phyloP scores from a whole-genome alignment of 108 stramenopile genomes.

The Nitzschia putrida region DNA sequence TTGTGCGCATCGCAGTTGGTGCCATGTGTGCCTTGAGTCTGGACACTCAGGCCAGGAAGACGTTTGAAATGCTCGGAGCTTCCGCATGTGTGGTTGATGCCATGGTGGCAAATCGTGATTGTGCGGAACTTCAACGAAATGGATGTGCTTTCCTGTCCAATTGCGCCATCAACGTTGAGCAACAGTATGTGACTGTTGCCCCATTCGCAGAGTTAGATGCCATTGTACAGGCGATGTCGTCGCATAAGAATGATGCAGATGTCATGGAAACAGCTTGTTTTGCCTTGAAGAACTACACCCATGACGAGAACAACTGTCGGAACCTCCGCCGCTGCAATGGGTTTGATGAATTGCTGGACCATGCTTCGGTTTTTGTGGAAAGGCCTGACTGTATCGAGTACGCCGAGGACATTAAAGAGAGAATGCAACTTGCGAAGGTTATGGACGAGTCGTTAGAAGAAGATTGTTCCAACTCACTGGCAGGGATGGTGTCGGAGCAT shows the following conservation, averaged over 20 bases:
- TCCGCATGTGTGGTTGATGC: slow-evolving; percentile 15
- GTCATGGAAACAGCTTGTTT: slow-evolving; percentile 41
- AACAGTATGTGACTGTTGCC: slow-evolving; percentile 35
- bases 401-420: slow-evolving; percentile 26
- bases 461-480: not conserved
- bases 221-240: slow-evolving; percentile 24
- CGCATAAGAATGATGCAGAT: slow-evolving; percentile 23
- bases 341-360: slow-evolving; percentile 17
- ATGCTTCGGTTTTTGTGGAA: slow-evolving; percentile 14
- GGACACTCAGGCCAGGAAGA: slow-evolving; percentile 16
- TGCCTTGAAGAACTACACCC: slow-evolving; percentile 49
- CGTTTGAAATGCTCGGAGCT: slow-evolving; percentile 5
- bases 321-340: slow-evolving; percentile 21
- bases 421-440: slow-evolving; percentile 22
- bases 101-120: slow-evolving; percentile 32
- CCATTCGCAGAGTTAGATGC: slow-evolving; percentile 19
- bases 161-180: slow-evolving; percentile 34
- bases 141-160: slow-evolving; percentile 45
- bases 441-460: slow-evolving; percentile 40
- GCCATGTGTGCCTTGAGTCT: slow-evolving; percentile 26
- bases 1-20: slow-evolving; percentile 7
- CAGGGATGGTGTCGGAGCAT: not conserved
- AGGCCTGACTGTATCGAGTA: slow-evolving; percentile 12
- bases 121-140: slow-evolving; percentile 37
- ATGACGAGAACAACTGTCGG: slow-evolving; percentile 43